Evolutionary conservation across 495 filamentous ascomycete species (phyloP).

Genomic region (Friedmanniomyces endolithicus): DNA sequence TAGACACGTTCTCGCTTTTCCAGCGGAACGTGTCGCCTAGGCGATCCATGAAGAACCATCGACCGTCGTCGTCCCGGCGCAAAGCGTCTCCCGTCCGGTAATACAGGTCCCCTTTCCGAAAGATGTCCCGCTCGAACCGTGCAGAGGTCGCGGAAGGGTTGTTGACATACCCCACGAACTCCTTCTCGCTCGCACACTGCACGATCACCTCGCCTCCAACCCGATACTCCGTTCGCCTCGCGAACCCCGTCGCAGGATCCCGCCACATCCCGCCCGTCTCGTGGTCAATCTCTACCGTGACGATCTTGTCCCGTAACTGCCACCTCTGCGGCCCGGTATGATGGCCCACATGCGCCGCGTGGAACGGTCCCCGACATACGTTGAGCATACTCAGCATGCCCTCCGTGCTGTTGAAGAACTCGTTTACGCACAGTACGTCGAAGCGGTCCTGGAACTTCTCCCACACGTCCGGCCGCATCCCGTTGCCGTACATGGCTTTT

Average conservation of each 20-base stretch:
- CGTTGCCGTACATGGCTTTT: constrained; percentile 62
- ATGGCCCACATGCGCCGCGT: constrained; percentile 54
- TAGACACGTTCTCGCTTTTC: constrained; percentile 65
- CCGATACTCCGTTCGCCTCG: constrained; percentile 46
- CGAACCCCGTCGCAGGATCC: constrained; percentile 55
- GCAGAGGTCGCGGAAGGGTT: constrained; percentile 53
- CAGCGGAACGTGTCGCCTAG: constrained; percentile 92
- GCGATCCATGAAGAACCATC: constrained; percentile 67
- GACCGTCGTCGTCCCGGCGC: constrained; percentile 49
- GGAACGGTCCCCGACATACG: constrained; percentile 43
- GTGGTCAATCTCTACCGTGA: constrained; percentile 58
- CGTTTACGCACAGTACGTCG: constrained; percentile 24
- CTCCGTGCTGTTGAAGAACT: constrained; percentile 35
- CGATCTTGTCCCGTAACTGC: constrained; percentile 38
- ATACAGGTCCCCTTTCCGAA: constrained; percentile 60
- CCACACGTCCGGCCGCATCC: constrained; percentile 69
- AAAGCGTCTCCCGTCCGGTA: constrained; percentile 70
- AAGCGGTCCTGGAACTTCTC: constrained; percentile 46
- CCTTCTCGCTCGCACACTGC: constrained; percentile 42
- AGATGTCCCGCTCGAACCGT: constrained; percentile 59
- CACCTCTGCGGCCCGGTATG: constrained; percentile 50
- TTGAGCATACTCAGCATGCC: constrained; percentile 28
- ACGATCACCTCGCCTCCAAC: constrained; percentile 68
- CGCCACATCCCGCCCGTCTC: constrained; percentile 50
- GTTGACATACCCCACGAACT: constrained; percentile 55